Base-by-base conservation (phyloP, 805 yeast genomes). In the Candida pseudoglaebosa region DNA sequence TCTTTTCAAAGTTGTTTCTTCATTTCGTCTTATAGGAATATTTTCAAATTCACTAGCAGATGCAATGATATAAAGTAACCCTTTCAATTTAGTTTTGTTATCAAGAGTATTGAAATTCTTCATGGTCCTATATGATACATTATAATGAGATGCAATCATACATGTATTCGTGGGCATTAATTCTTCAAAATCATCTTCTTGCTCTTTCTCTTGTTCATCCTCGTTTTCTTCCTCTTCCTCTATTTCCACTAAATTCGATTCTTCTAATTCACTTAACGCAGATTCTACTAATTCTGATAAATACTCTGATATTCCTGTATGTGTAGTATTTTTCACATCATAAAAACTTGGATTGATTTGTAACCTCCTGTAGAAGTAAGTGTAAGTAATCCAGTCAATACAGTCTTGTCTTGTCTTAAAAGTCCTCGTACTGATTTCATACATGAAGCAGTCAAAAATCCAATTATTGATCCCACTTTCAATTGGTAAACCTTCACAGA, bases 341-440 rank as follows among this genome's bases (percentile, higher is more conserved):
- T 93, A 93, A 55, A 75, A 93, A 42, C 93, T 79, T 3, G 99
- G 97, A 56, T 93, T 93, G 24, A 76, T 71, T 40, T 79, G 83
- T 15, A 93, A 56, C 36, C 98, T 70, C 46, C 95, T 70, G 60
- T 87, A 93, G 52, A 90, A 84, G 49, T 80, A 84, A 0, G 95
- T 75, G 55, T 76, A 86, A 0, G 96, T 84, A 24, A 93, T 53
- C 95, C 95, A 88, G 52, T 91, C 96, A 42, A 93, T 77, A 50
- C 95, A 86, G 48, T 84, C 93, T 50, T 90, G 96, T 53, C 84
- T 78, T 5, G 76, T 69, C 33, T 67, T 71, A 41, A 91, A 73
- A 10, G 80, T 67, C 2, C 77, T 67, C 5, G 80, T 74, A 26
- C 84, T 75, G n/a, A 89, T 80, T 49, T 87, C 98, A 32, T 78